A percentile compares a stretch with the other conserved stretches of the same genome.
Evolutionary conservation across 73 alveolate species (phyloP).

Genomic region (Paramecium octaurelia): DNA sequence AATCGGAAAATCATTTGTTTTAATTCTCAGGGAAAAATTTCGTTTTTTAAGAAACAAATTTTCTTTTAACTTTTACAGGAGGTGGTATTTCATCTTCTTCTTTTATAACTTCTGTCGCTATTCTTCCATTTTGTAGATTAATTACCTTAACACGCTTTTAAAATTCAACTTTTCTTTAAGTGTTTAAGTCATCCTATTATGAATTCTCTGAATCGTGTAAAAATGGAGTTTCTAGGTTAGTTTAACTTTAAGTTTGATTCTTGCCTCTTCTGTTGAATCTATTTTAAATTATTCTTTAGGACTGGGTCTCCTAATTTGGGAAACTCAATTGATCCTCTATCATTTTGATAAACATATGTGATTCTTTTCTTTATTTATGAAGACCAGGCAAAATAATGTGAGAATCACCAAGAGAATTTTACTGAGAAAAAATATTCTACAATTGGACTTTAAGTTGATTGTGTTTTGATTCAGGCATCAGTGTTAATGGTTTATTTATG

Average conservation of each 20-base stretch:
- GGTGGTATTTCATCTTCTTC: neutral
- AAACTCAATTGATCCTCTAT: neutral
- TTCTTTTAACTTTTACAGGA: neutral
- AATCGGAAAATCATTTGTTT: neutral
- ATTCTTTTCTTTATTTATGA: neutral
- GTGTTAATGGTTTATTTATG: neutral
- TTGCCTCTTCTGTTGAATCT: neutral
- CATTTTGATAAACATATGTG: neutral
- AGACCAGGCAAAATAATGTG: neutral
- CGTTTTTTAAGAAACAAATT: slow-evolving; percentile 1
- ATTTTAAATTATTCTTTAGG: neutral
- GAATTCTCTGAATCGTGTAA: neutral
- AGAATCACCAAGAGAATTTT: neutral
- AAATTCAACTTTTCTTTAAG: neutral
- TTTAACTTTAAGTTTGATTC: neutral
- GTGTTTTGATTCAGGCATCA: neutral
- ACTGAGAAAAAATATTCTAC: neutral
- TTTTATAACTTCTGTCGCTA: neutral
- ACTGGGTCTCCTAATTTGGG: neutral
- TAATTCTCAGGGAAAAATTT: neutral
- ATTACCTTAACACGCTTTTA: neutral
- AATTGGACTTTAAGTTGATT: neutral
- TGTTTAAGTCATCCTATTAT: neutral
- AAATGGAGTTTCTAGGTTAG: neutral
- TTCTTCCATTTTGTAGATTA: neutral